Base-by-base conservation (phyloP, 768 basidiomycete genomes). In the Tephrocybe sp. region DNA sequence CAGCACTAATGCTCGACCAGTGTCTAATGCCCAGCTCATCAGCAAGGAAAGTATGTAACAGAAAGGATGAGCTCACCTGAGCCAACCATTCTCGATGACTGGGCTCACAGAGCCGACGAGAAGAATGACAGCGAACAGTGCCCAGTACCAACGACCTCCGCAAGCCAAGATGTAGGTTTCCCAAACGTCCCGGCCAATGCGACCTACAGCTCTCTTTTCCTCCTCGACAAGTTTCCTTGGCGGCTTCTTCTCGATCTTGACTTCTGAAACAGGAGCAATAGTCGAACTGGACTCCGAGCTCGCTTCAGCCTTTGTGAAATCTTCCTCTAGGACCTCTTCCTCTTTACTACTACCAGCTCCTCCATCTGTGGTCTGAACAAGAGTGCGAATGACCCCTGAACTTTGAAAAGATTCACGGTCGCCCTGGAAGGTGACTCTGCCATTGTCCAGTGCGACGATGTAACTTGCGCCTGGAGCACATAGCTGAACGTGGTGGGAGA, bases 401-500 rank as follows among this genome's bases (percentile, higher is more conserved):
- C 60, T 64, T 37, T 80, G 70, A 71, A 95, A 94, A 2, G 68
- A 74, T 6, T 84, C 78, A 27, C 73, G 69, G 52, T 74, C 74
- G 26, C 94, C 94, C 50, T 83, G 75, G 66, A 86, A 96, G 38
- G 79, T 70, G 12, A 94, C 77, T n/a, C 82, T 80, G 25, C 90
- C 91, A 59, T 89, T 85, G 58, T 92, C 89, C 24, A 93, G 74
- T 12, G 87, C 84, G 31, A 96, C 88, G 56, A 98, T 76, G 65
- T 92, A 94, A 21, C 69, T 72, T 1, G 95, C 92, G 25, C 82
- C 87, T 1, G 89, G 82, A 2, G 83, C 78, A 60, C 91, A 93
- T 4, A 98, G 76, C 60, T 93, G 89, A 27, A 97, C 89, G 61
- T 96, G 93, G 61, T 99, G 96, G 2, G 95, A 97, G 43, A 98